Conservation (phyloP, 2,329 filamentous ascomycete genomes). For the Aureobasidium sp. region DNA sequence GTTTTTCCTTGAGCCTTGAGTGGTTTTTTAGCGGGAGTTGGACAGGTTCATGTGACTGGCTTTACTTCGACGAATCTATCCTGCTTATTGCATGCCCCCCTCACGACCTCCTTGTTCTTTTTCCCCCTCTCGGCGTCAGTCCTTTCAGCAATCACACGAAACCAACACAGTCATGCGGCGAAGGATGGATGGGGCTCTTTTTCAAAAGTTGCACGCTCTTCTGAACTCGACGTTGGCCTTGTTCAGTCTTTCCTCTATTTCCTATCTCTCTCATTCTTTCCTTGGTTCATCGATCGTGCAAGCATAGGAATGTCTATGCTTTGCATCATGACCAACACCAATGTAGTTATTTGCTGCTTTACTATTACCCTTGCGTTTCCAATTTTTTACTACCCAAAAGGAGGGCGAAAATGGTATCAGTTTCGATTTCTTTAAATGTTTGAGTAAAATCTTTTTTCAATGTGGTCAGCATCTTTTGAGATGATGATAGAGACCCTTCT, state of each 20-base stretch:
- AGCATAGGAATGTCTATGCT: conserved; percentile 6
- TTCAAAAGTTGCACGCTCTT: conserved; percentile 16
- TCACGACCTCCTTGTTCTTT: conserved; percentile 18
- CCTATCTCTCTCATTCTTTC: conserved; percentile 3
- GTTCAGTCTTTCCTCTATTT: conserved; percentile 13
- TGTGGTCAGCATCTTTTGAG: neutral
- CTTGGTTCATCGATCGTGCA: neutral
- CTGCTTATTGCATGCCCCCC: conserved; percentile 19
- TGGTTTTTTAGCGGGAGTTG: conserved; percentile 38
- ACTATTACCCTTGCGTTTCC: conserved; percentile 12
- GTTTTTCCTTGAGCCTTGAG: conserved; percentile 33
- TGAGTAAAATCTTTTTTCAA: neutral
- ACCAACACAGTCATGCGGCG: conserved; percentile 15
- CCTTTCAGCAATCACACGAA: conserved; percentile 14
- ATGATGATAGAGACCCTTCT: neutral
- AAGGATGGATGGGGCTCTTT: conserved; percentile 15
- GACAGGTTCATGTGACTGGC: conserved; percentile 23
- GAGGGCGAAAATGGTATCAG: conserved; percentile 14
- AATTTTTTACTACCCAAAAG: conserved; percentile 11
- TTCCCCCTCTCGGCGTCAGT: conserved; percentile 17
- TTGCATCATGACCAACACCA: neutral
- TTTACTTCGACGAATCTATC: conserved; percentile 20
- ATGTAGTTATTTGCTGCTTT: conserved; percentile 15
- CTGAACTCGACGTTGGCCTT: conserved; percentile 6
- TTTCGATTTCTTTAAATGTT: conserved; percentile 6